Percentiles rank a stretch among this genome's conserved stretches.
Evolutionary conservation across 768 basidiomycete genomes (phyloP).

Genomic region (Boletus subparvulus): DNA sequence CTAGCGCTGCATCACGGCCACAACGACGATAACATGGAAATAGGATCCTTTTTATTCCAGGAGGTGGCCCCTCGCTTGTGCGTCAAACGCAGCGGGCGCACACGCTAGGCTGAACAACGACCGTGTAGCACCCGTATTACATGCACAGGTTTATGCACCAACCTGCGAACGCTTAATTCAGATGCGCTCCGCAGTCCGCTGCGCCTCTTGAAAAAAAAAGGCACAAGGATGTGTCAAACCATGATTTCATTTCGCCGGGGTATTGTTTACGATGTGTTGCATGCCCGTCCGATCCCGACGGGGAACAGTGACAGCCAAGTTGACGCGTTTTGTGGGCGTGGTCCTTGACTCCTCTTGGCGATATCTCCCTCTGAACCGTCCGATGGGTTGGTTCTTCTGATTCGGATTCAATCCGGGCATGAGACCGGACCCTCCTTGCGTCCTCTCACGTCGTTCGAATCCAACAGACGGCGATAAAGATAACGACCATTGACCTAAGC

Average conservation of each 20-base stretch:
- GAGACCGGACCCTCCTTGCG: not conserved
- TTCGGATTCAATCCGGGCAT: too few species aligned
- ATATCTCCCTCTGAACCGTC: not conserved
- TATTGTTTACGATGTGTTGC: too few species aligned
- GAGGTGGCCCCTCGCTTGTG: not conserved
- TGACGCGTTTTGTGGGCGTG: too few species aligned
- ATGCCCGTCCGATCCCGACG: too few species aligned
- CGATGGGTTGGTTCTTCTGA: too few species aligned
- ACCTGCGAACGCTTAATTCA: not conserved
- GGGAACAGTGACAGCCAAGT: too few species aligned
- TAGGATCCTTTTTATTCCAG: not conserved
- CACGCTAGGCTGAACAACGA: too few species aligned
- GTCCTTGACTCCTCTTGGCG: not conserved
- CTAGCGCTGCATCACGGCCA: not conserved
- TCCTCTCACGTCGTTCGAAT: slow-evolving; percentile 3
- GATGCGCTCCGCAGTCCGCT: not conserved
- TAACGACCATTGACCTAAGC: not conserved
- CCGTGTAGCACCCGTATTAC: not conserved
- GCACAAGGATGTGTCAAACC: too few species aligned
- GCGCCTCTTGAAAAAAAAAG: too few species aligned
- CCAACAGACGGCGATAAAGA: not conserved
- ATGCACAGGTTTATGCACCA: not conserved
- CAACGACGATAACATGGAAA: not conserved
- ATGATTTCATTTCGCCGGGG: too few species aligned
- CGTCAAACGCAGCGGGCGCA: not conserved